Conservation (phyloP, 1,284 basidiomycete species). For the Microbotryum violaceum region DNA sequence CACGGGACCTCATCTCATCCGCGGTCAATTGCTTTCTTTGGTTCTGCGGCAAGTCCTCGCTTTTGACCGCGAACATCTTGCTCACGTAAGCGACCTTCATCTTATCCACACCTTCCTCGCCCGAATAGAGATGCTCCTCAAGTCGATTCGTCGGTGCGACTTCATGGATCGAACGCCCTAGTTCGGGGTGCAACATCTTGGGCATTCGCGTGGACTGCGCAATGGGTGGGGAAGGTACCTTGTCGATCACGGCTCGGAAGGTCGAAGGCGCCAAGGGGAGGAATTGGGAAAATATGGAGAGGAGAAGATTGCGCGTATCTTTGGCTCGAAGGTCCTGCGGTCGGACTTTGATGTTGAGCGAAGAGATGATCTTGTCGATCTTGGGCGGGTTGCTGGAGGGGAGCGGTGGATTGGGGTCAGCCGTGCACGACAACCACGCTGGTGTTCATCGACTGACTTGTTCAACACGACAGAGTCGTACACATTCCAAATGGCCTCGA, state of each 20-base stretch:
- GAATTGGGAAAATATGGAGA: slow-evolving; percentile 90
- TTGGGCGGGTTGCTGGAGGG: slow-evolving; percentile 69
- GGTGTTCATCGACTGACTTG: slow-evolving; percentile 55
- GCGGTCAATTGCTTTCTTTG: slow-evolving; percentile 69
- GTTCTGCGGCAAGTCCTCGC: slow-evolving; percentile 74
- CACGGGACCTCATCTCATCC: slow-evolving; percentile 69
- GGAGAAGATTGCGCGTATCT: slow-evolving; percentile 74
- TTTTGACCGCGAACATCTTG: slow-evolving; percentile 93
- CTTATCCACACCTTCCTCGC: slow-evolving; percentile 52
- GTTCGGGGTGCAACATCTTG: slow-evolving; percentile 80
- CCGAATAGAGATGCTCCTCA: slow-evolving; percentile 72
- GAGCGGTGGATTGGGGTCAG: background rate
- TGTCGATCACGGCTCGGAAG: slow-evolving; percentile 84
- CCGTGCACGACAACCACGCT: background rate
- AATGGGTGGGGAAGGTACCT: slow-evolving; percentile 75
- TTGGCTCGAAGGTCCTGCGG: slow-evolving; percentile 88
- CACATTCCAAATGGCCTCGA: slow-evolving; percentile 96
- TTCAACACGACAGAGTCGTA: slow-evolving; percentile 81
- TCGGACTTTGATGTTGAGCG: slow-evolving; percentile 74
- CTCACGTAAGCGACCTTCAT: slow-evolving; percentile 81
- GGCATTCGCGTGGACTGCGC: slow-evolving; percentile 82
- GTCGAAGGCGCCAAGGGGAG: slow-evolving; percentile 86
- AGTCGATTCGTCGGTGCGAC: slow-evolving; percentile 63
- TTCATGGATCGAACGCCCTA: slow-evolving; percentile 46
- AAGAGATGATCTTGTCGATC: slow-evolving; percentile 76